These are phyloP conservation scores for Mycena maculata DNA, from an alignment of 768 basidiomycete genomes.

Conservation along the genomic window DNA sequence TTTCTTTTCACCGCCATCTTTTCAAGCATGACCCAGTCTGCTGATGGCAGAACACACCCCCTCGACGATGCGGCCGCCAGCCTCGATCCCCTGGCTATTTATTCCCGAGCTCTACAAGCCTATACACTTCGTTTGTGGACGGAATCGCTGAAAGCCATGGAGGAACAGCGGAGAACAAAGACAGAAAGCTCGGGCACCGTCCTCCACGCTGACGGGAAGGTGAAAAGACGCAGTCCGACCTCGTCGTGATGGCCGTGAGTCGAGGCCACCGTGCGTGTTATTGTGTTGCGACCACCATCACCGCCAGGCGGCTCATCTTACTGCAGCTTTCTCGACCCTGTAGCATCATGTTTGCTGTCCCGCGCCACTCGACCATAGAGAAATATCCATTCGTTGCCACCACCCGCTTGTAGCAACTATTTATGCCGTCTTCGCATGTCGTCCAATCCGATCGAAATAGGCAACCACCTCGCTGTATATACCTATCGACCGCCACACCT, in stretches of 20 bases:
- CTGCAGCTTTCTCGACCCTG: too few species aligned
- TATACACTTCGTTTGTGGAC: constrained; percentile 38
- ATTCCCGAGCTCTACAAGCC: constrained; percentile 37
- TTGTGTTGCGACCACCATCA: too few species aligned
- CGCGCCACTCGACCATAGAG: too few species aligned
- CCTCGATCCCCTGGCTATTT: constrained; percentile 23
- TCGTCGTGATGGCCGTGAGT: constrained; percentile 18
- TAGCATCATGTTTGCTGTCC: too few species aligned
- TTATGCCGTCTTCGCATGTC: too few species aligned
- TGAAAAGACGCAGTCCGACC: neutral
- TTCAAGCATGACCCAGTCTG: constrained; percentile 25
- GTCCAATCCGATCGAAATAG: too few species aligned
- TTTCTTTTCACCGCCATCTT: neutral
- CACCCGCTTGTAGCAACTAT: too few species aligned
- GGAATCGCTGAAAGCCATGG: constrained; percentile 24
- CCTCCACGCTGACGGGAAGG: neutral
- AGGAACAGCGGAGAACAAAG: constrained; percentile 23
- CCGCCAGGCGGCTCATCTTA: too few species aligned
- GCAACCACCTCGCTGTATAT: neutral
- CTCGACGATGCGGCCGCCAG: neutral
- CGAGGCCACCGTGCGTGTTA: neutral
- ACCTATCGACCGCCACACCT: neutral
- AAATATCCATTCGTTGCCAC: too few species aligned
- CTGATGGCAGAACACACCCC: constrained; percentile 22
- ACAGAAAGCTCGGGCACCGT: neutral